Evolutionary conservation across 306 rosid genomes (phyloP).

Genomic region (Alnus glutinosa): DNA sequence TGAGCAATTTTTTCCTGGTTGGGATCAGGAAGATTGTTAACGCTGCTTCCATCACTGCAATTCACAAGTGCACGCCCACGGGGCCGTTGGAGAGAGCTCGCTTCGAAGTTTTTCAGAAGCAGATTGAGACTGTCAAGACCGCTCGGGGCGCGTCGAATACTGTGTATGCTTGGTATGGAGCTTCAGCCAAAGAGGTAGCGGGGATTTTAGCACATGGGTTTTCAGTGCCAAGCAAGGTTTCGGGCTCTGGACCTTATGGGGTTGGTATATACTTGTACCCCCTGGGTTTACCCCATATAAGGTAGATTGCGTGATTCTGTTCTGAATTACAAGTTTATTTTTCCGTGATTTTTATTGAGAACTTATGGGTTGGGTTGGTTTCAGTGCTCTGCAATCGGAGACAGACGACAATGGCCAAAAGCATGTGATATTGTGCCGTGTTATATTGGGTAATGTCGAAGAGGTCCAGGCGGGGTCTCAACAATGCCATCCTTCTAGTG

Average conservation of each 20-base stretch:
- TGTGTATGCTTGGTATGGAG: conserved; percentile 60
- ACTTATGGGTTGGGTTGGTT: conserved; percentile 15
- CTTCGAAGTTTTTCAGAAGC: conserved; percentile 33
- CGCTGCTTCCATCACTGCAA: conserved; percentile 29
- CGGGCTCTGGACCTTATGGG: conserved; percentile 28
- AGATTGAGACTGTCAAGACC: conserved; percentile 34
- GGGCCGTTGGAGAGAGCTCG: conserved; percentile 46
- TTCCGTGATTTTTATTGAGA: neutral
- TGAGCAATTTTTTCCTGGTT: conserved; percentile 32
- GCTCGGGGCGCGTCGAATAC: conserved; percentile 47
- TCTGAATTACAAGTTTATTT: neutral
- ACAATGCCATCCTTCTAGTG: conserved; percentile 47
- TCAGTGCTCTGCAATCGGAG: conserved; percentile 46
- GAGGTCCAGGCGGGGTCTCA: conserved; percentile 44
- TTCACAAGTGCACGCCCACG: conserved; percentile 42
- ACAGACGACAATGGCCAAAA: conserved; percentile 47
- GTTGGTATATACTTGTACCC: conserved; percentile 47
- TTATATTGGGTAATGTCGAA: conserved; percentile 62
- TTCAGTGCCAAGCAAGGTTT: conserved; percentile 29
- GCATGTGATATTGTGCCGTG: conserved; percentile 56
- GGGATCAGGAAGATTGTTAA: conserved; percentile 33
- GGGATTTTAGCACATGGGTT: conserved; percentile 53
- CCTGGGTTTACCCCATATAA: conserved; percentile 37
- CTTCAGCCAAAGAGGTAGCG: conserved; percentile 33
- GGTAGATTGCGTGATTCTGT: conserved; percentile 34